phyloP scores from a whole-genome alignment of 495 filamentous ascomycete genomes.

The Aspergillus campestris region DNA sequence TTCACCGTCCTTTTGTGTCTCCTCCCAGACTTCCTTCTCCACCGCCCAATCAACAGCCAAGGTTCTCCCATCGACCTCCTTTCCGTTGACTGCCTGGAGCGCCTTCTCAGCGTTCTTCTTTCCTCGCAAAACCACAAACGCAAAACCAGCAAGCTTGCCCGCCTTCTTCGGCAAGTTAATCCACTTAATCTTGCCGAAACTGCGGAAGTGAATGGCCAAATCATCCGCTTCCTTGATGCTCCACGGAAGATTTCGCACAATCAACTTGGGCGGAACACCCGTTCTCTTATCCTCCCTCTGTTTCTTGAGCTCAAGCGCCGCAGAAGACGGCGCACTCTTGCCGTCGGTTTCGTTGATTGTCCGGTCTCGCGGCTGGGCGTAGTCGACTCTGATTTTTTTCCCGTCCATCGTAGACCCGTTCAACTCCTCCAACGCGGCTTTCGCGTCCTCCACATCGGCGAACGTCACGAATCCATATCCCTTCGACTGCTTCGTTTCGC shows the following conservation, averaged over 20 bases:
- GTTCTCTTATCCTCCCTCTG: conserved; percentile 48
- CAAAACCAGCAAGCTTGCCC: conserved; percentile 73
- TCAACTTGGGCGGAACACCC: conserved; percentile 66
- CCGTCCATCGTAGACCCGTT: conserved; percentile 66
- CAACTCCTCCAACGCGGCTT: conserved; percentile 67
- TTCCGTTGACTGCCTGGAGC: conserved; percentile 77
- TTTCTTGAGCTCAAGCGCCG: conserved; percentile 45
- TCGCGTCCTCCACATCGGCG: conserved; percentile 83
- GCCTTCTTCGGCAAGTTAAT: conserved; percentile 70
- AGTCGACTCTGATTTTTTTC: conserved; percentile 72
- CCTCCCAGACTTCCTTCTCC: conserved; percentile 79
- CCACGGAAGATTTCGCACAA: conserved; percentile 94
- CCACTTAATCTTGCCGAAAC: conserved; percentile 83
- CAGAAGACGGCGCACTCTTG: conserved; percentile 40
- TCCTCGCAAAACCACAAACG: conserved; percentile 82
- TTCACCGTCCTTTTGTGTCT: conserved; percentile 38
- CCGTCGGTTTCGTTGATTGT: conserved; percentile 45
- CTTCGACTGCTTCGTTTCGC: conserved; percentile 70
- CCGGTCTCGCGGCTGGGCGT: conserved; percentile 78
- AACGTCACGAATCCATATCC: conserved; percentile 98
- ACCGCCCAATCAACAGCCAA: conserved; percentile 96
- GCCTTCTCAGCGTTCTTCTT: conserved; percentile 90
- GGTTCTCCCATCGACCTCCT: conserved; percentile 74
- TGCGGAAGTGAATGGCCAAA: conserved; percentile 64
- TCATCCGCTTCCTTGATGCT: conserved; percentile 82